Evolutionary conservation across 164 flowering plant genomes (phyloP).

Genomic region (Umbellularia californica): DNA sequence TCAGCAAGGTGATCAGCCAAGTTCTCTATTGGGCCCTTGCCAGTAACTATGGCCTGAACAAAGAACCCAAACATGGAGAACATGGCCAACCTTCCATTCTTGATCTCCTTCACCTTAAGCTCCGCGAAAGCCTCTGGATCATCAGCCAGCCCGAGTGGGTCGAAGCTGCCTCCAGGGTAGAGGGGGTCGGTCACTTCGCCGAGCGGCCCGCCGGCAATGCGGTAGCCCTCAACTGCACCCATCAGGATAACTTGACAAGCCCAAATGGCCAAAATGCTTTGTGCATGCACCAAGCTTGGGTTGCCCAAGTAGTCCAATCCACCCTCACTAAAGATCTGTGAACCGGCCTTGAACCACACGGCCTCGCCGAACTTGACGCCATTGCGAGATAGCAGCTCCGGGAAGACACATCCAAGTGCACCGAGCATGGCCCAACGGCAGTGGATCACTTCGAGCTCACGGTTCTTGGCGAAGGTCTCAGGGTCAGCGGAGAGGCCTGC

Average conservation of each 20-base stretch:
- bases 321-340: slow-evolving; percentile 23
- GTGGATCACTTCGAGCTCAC: slow-evolving; percentile 21
- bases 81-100: slow-evolving; percentile 21
- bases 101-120: slow-evolving; percentile 21
- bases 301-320: slow-evolving; percentile 20
- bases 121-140: slow-evolving; percentile 18
- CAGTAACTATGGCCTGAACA: slow-evolving; percentile 22
- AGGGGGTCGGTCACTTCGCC: slow-evolving; percentile 17
- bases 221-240: slow-evolving; percentile 21
- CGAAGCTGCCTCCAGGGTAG: slow-evolving; percentile 23
- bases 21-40: slow-evolving; percentile 20
- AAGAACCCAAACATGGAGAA: slow-evolving; percentile 22
- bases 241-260: slow-evolving; percentile 16
- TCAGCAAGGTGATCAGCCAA: slow-evolving; percentile 19
- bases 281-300: slow-evolving; percentile 19
- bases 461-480: slow-evolving; percentile 20
- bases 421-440: slow-evolving; percentile 17
- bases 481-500: slow-evolving; percentile 23
- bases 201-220: slow-evolving; percentile 18
- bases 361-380: slow-evolving; percentile 23
- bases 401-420: slow-evolving; percentile 12
- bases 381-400: slow-evolving; percentile 16
- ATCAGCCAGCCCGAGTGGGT: slow-evolving; percentile 19
- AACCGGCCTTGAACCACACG: slow-evolving; percentile 20
- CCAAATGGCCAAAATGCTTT: slow-evolving; percentile 22